Conservation (phyloP, 2,329 filamentous ascomycete species). For the Monilinia vaccinii-corymbosi region DNA sequence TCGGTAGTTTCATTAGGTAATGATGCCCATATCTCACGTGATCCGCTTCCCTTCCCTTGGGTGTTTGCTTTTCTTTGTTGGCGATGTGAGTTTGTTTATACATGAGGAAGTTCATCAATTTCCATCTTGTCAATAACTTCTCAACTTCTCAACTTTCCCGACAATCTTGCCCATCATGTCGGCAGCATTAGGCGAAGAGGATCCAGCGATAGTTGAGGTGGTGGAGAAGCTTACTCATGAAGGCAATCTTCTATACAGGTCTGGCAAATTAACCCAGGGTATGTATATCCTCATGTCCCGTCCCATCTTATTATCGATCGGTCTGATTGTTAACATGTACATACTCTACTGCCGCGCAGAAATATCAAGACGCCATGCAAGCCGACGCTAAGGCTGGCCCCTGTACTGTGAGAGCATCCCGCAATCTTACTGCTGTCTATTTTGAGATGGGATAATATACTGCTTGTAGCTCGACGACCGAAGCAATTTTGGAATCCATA, state of each 20-base stretch:
- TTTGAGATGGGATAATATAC: not conserved
- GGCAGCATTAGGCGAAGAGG: not conserved
- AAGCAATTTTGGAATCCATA: not conserved
- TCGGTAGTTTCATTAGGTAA: no score
- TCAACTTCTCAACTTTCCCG: no score
- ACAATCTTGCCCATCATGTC: not conserved
- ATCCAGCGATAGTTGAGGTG: not conserved
- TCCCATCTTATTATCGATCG: no score
- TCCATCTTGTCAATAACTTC: not conserved
- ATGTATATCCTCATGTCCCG: not conserved
- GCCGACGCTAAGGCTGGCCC: not conserved
- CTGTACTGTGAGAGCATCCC: not conserved
- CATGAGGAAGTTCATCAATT: no score
- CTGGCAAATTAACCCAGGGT: not conserved
- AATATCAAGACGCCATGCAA: not conserved
- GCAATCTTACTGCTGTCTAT: not conserved
- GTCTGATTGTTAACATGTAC: not conserved
- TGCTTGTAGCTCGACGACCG: not conserved
- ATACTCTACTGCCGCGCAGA: not conserved
- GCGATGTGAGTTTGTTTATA: no score
- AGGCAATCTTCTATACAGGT: not conserved
- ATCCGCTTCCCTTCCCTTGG: no score
- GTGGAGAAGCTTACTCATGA: not conserved
- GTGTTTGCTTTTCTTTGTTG: no score
- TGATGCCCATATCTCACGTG: no score